Evolutionary conservation across 192 early-diverging fungal species (phyloP).

Genomic region (Backusella parvicylindrica): DNA sequence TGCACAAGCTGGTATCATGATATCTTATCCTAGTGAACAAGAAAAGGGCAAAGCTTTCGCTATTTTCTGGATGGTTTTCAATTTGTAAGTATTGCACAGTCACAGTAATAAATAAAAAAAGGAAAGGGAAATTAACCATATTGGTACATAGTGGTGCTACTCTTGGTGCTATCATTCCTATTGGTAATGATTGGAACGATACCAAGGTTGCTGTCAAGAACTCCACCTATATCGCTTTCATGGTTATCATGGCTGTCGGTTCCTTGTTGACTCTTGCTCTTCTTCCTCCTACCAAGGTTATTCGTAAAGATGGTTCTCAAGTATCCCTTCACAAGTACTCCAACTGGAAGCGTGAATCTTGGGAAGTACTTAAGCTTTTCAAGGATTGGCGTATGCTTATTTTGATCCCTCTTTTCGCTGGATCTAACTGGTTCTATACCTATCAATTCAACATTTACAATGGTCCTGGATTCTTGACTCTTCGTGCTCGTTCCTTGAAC

Average conservation of each 20-base stretch:
- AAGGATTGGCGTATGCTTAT: conserved; percentile 62
- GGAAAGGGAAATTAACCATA: neutral
- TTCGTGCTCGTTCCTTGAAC: conserved; percentile 71
- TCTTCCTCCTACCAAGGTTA: conserved; percentile 53
- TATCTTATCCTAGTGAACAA: conserved; percentile 80
- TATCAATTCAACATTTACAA: conserved; percentile 69
- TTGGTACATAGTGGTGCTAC: conserved; percentile 61
- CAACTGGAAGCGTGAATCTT: conserved; percentile 52
- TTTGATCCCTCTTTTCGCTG: conserved; percentile 65
- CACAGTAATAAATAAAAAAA: neutral
- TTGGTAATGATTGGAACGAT: conserved; percentile 66
- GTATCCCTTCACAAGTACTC: conserved; percentile 70
- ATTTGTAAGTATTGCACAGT: conserved; percentile 31
- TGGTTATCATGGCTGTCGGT: conserved; percentile 65
- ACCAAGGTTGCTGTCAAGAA: conserved; percentile 46
- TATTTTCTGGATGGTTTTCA: conserved; percentile 89
- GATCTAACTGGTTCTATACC: conserved; percentile 80
- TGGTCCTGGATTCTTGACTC: conserved; percentile 57
- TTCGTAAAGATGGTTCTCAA: conserved; percentile 64
- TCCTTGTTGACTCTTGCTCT: conserved; percentile 54
- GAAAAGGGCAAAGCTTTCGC: conserved; percentile 81
- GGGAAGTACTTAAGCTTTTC: conserved; percentile 57
- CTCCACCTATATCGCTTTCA: conserved; percentile 74
- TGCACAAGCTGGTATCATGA: conserved; percentile 80
- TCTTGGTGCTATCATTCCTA: conserved; percentile 71